Conservation (phyloP, 768 basidiomycete genomes). For the Leucosporidium creatinivorum region DNA sequence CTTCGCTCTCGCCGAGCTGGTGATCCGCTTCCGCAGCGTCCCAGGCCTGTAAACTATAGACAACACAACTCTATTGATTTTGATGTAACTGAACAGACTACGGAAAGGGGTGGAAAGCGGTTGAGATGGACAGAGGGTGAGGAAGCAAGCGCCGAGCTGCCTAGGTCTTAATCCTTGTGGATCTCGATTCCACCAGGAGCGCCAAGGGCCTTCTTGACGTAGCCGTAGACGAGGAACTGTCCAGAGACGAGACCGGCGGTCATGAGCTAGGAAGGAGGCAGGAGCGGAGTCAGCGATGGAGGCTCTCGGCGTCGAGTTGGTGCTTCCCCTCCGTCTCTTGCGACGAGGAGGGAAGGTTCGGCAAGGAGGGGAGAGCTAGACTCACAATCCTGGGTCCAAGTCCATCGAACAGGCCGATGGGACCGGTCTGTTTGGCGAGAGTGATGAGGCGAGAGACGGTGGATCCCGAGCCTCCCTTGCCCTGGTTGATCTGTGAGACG, state of each 20-base stretch:
- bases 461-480: slow-evolving; percentile 31
- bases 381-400: slow-evolving; percentile 35
- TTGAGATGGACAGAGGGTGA: no score
- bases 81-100: no score
- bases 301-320: not conserved
- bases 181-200: not conserved
- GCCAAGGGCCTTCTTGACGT: not conserved
- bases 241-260: not conserved
- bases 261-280: not conserved
- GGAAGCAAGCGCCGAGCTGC: no score
- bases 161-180: not conserved
- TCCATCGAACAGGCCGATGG: slow-evolving; percentile 33
- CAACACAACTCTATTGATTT: no score
- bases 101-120: no score
- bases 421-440: slow-evolving; percentile 32
- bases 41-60: no score
- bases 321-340: no score
- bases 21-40: no score
- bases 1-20: no score
- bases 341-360: no score
- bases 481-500: slow-evolving; percentile 36
- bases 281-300: not conserved
- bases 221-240: not conserved
- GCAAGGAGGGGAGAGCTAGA: no score
- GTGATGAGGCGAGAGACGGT: slow-evolving; percentile 16